A percentile compares a stretch with the other conserved stretches of the same genome.
phyloP scores from a whole-genome alignment of 805 yeast species.

The Alloascoidea hylecoeti region DNA sequence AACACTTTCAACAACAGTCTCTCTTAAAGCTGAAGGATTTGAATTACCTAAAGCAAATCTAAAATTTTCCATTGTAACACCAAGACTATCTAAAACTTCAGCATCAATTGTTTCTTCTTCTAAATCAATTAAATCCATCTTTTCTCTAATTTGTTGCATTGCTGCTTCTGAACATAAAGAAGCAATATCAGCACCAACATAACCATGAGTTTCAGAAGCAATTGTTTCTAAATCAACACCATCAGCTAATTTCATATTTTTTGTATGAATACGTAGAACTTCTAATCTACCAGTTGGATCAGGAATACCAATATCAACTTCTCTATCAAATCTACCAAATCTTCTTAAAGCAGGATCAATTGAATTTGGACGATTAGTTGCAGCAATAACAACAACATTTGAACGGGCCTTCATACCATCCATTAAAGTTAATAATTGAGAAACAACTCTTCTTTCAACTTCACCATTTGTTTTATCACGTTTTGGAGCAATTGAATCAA shows the following conservation, averaged over 20 bases:
- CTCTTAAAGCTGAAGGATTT: slow-evolving; percentile 98
- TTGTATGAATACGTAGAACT: slow-evolving; percentile 93
- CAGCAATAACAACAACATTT: slow-evolving; percentile 96
- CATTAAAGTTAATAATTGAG: slow-evolving; percentile 94
- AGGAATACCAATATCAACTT: slow-evolving; percentile 84
- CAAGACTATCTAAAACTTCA: slow-evolving; percentile 87
- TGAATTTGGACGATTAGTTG: slow-evolving; percentile 81
- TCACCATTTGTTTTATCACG: slow-evolving; percentile 99
- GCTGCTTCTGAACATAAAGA: slow-evolving; percentile 99
- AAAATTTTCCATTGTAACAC: slow-evolving; percentile 98
- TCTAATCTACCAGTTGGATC: slow-evolving; percentile 98
- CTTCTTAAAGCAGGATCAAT: slow-evolving; percentile 80
- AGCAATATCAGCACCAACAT: slow-evolving; percentile 98
- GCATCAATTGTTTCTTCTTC: slow-evolving; percentile 97
- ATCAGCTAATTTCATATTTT: slow-evolving; percentile 92
- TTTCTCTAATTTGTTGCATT: slow-evolving; percentile 99
- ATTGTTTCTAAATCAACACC: slow-evolving; percentile 93
- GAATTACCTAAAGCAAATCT: slow-evolving; percentile 95
- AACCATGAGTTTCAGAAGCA: slow-evolving; percentile 97
- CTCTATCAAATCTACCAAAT: slow-evolving; percentile 78
- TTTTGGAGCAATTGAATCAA: slow-evolving; percentile 98
- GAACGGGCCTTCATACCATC: slow-evolving; percentile 99
- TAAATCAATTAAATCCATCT: slow-evolving; percentile 94
- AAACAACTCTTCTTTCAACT: slow-evolving; percentile 98
- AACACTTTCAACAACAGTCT: slow-evolving; percentile 97